Base-by-base conservation (phyloP, 768 basidiomycete genomes). In the Tricholoma sp. region DNA sequence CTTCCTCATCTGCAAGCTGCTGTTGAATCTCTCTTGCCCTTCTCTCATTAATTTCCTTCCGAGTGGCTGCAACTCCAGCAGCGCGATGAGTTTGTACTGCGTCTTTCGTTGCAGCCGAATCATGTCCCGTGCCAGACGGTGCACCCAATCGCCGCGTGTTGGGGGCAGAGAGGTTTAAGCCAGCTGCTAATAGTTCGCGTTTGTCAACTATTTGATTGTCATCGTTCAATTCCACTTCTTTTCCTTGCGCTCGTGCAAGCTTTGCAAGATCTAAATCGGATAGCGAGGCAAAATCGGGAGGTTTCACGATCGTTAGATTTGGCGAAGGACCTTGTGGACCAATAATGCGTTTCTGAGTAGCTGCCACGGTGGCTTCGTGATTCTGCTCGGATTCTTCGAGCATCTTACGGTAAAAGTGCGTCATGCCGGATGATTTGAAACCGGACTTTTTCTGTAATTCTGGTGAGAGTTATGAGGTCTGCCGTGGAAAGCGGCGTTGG, bases 141-240 rank as follows among this genome's bases (percentile, higher is more conserved):
- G 77, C 66, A 13, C 85, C 85, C n/a, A 89, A 74, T 52, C 78
- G 77, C 55, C 92, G 80, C 5, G 90, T 92, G 66, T 92, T 89
- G 36, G 88, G 84, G 57, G 89, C 82, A 33, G 91, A 85, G 45
- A 98, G 79, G 68, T 99, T 99, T 55, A 99, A 74, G 2, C 97
- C 97, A 4, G 96, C 95, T 18, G 88, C 83, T 45, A 98, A 77
- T 7, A 99, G 76, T 52, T 95, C 91, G 55, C 95, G 86, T 66
- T 95, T 94, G 74, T 99, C 97, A 49, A 99, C 88, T 47, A 98
- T 94, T 68, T 95, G 91, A 63, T 94, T 95, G 63, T 98, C 95
- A 69, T 98, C 96, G 69, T 98, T 98, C 33, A 98, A 74, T 70
- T 98, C 96, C 33, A 99, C 86, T 10, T 85, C 79, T 68, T 89